Base-by-base conservation (phyloP, 2,329 filamentous ascomycete species). In the Xylariales sp. region DNA sequence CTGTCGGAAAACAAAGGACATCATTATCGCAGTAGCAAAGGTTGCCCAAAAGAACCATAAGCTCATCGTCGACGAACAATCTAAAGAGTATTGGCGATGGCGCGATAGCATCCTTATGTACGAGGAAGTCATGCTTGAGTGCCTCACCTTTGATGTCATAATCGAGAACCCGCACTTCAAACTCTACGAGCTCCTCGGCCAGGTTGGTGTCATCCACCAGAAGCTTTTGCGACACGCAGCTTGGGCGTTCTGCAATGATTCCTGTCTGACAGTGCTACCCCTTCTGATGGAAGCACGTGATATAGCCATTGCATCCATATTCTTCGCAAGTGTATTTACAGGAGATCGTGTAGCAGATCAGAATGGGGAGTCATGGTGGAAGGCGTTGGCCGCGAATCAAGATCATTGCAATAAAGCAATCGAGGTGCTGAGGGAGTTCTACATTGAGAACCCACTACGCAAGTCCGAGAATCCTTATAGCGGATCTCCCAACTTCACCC, bases 11-110 rank as follows among this genome's bases (percentile, higher is more conserved):
- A 97, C 97, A 74, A 97, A 93, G 76, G 94, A 97, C 72, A 86
- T 99, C 68, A 95, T 99, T 72, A 91, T 97, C 39, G 93, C 94
- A 0, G 96, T 97, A 75, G 96, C 94, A 68, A 93, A 95, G 72
- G 93, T 97, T 23, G 96, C 95, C 34, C 94, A 97, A 80, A 98
- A 99, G 82, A 95, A 98, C 74, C 86, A 93, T 1, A 72, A 93
- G 75, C 87, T 97, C 67, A 85, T 95, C 62, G 93, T 98, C 60
- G 96, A 99, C 78, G 96, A 98, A 80, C 94, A 98, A 80, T 97
- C 92, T 73, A 98, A 97, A 77, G 96, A 99, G 77, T 99, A 96
- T 78, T 99, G 96, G 96, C 89, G 92, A 76, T 99, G 96, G 96
- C 89, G 94, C 69, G 96, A 99, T 78, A 96, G 91, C 66, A 97